These are phyloP conservation scores for Cairneyella variabilis DNA, from an alignment of 495 filamentous ascomycete genomes.

Conservation along the genomic window DNA sequence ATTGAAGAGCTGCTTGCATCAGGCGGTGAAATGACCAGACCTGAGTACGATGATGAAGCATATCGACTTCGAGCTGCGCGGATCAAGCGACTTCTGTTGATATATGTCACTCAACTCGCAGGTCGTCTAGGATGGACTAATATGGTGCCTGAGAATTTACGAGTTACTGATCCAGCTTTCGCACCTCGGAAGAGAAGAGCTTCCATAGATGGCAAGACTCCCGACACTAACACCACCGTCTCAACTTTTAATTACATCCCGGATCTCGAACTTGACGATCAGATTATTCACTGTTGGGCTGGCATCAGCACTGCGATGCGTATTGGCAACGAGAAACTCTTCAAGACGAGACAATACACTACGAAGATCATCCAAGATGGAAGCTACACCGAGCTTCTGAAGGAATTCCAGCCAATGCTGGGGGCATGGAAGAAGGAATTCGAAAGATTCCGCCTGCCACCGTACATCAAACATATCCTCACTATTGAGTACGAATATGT, in stretches of 20 bases:
- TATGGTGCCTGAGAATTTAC: constrained; percentile 72
- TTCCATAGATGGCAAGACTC: constrained; percentile 48
- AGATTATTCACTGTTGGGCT: constrained; percentile 88
- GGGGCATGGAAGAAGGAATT: constrained; percentile 71
- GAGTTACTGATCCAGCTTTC: constrained; percentile 40
- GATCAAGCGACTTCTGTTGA: constrained; percentile 77
- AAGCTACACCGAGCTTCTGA: constrained; percentile 73
- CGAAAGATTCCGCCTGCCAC: constrained; percentile 64
- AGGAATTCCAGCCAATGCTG: constrained; percentile 73
- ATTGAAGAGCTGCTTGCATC: constrained; percentile 56
- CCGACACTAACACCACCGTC: constrained; percentile 48
- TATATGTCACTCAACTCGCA: constrained; percentile 87
- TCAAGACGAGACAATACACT: constrained; percentile 78
- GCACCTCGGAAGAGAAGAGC: constrained; percentile 36
- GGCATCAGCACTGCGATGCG: constrained; percentile 88
- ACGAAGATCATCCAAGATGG: constrained; percentile 82
- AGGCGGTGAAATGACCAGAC: constrained; percentile 48
- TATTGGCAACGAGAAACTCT: constrained; percentile 76
- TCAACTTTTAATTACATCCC: constrained; percentile 54
- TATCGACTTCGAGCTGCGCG: constrained; percentile 76
- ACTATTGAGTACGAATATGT: constrained; percentile 90
- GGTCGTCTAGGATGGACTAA: constrained; percentile 91
- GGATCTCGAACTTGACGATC: constrained; percentile 60
- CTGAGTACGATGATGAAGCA: constrained; percentile 61
- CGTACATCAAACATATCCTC: constrained; percentile 76